Evolutionary conservation across 2,329 filamentous ascomycete genomes (phyloP).

Genomic region (Exophiala xenobiotica): DNA sequence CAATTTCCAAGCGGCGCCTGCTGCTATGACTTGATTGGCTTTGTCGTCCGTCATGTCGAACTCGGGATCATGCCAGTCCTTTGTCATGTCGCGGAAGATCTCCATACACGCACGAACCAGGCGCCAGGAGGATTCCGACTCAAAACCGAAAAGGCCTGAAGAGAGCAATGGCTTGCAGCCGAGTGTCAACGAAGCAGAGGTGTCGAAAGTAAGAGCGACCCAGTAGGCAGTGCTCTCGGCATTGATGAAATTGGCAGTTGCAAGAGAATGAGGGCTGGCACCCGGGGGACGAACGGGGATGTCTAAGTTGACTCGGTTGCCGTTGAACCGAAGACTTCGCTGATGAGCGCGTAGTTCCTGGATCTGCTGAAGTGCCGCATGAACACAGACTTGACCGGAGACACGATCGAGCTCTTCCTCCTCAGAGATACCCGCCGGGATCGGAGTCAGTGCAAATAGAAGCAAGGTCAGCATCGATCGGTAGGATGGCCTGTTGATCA

Average conservation of each 20-base stretch:
- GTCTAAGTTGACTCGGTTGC: constrained; percentile 30
- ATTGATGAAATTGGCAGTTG: constrained; percentile 38
- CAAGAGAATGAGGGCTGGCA: constrained; percentile 31
- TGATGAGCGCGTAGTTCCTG: constrained; percentile 42
- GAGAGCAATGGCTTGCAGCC: constrained; percentile 43
- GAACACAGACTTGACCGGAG: constrained; percentile 42
- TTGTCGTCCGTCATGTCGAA: constrained; percentile 33
- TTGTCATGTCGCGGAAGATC: constrained; percentile 33
- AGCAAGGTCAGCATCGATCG: constrained; percentile 43
- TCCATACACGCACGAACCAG: constrained; percentile 32
- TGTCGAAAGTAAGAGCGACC: constrained; percentile 46
- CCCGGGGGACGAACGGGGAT: constrained; percentile 9
- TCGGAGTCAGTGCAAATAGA: constrained; percentile 43
- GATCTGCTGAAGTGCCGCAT: constrained; percentile 44
- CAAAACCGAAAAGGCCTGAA: constrained; percentile 38
- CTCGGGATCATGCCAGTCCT: constrained; percentile 30
- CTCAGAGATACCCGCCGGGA: constrained; percentile 42
- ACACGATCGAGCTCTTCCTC: constrained; percentile 45
- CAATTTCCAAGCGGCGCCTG: constrained; percentile 33
- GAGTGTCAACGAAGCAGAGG: constrained; percentile 43
- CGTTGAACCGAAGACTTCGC: constrained; percentile 44
- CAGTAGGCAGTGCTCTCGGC: constrained; percentile 45
- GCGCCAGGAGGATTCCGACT: constrained; percentile 33
- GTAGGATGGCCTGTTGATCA: constrained; percentile 45
- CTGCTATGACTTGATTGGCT: constrained; percentile 35